Conservation (phyloP, 2,329 filamentous ascomycete species). For the Botrytis fragariae region DNA sequence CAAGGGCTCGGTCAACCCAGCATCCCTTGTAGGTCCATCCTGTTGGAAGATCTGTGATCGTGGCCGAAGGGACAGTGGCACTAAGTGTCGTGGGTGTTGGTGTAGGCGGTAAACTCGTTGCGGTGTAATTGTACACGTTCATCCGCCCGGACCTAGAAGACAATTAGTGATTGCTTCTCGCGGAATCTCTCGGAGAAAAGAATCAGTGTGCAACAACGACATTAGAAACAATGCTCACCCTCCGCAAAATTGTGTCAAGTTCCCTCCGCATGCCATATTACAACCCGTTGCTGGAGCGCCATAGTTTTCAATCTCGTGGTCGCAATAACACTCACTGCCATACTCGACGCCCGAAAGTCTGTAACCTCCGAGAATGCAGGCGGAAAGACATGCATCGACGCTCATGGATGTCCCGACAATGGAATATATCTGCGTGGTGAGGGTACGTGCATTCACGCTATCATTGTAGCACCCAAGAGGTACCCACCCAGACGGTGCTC, state of each 20-base stretch:
- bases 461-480: conserved; percentile 31
- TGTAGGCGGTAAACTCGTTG: conserved; percentile 21
- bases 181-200: not conserved
- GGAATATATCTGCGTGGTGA: conserved; percentile 23
- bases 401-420: conserved; percentile 27
- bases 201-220: not conserved
- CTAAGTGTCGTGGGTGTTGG: conserved; percentile 10
- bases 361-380: conserved; percentile 32
- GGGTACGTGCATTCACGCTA: conserved; percentile 25
- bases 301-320: conserved; percentile 20
- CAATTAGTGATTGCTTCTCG: not conserved
- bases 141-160: conserved; percentile 24
- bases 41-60: conserved; percentile 26
- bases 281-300: conserved; percentile 25
- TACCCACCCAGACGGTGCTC: conserved; percentile 25
- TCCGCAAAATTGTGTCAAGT: conserved; percentile 38
- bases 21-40: conserved; percentile 32
- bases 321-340: conserved; percentile 34
- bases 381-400: conserved; percentile 36
- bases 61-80: conserved; percentile 17
- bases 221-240: conserved; percentile 20
- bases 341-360: conserved; percentile 40
- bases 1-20: conserved; percentile 28
- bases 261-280: conserved; percentile 32
- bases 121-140: conserved; percentile 27